Evolutionary conservation across 805 yeast species (phyloP).

Genomic region (Schwanniomyces vanrijiae): DNA sequence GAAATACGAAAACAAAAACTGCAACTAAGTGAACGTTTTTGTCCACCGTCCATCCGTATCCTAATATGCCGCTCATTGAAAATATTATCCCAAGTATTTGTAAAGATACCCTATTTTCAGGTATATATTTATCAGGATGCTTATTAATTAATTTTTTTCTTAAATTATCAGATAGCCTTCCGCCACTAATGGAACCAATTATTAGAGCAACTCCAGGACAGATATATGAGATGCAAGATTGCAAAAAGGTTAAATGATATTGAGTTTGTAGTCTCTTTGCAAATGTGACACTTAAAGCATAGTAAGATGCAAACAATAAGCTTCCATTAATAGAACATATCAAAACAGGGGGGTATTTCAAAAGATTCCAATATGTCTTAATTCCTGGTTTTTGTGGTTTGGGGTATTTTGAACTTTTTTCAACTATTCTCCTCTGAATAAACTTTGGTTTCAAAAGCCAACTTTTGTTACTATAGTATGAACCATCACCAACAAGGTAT

Average conservation of each 20-base stretch:
- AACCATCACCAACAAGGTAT: constrained; percentile 37
- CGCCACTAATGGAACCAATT: constrained; percentile 50
- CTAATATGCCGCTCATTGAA: constrained; percentile 44
- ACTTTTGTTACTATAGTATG: constrained; percentile 13
- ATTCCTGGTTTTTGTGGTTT: constrained; percentile 48
- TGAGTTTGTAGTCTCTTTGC: constrained; percentile 36
- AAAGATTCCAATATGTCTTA: constrained; percentile 32
- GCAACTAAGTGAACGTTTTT: constrained; percentile 35
- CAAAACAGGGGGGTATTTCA: constrained; percentile 44
- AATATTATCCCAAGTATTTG: constrained; percentile 45
- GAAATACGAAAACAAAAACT: constrained; percentile 44
- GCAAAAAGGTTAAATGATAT: constrained; percentile 35
- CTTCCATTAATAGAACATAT: constrained; percentile 49
- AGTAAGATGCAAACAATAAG: constrained; percentile 53
- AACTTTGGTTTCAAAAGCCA: constrained; percentile 29
- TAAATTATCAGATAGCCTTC: constrained; percentile 45
- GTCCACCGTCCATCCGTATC: constrained; percentile 55
- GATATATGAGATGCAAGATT: constrained; percentile 46
- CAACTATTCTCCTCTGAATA: constrained; percentile 21
- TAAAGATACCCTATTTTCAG: constrained; percentile 46
- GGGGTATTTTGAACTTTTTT: constrained; percentile 30
- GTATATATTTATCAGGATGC: constrained; percentile 31
- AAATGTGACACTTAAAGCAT: constrained; percentile 52
- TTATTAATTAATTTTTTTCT: constrained; percentile 25
- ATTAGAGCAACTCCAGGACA: constrained; percentile 55